A percentile compares a stretch with the other conserved stretches of the same genome.
phyloP scores from a whole-genome alignment of 78 protist species.

The Salpingoeca rosetta region DNA sequence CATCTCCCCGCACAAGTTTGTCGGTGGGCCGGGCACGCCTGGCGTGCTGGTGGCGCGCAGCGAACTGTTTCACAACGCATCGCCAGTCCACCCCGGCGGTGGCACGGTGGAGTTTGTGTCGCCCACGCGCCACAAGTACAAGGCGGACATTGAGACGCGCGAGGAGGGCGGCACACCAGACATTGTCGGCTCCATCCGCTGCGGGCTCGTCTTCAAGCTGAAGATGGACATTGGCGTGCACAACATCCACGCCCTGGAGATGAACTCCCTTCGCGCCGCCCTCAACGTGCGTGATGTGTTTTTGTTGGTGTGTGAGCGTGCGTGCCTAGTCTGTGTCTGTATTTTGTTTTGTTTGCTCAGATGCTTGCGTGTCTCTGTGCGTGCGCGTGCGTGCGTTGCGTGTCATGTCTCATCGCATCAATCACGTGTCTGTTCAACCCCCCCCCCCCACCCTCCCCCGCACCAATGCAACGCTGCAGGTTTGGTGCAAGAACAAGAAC shows the following conservation, averaged over 20 bases:
- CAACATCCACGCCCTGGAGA: neutral
- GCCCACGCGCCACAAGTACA: slow-evolving; percentile 31
- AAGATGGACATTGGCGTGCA: slow-evolving; percentile 1
- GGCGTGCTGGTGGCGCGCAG: slow-evolving; percentile 60
- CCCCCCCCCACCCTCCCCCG: no score
- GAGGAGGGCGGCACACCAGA: slow-evolving; percentile 89
- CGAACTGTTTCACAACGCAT: slow-evolving; percentile 17
- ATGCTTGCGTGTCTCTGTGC: no score
- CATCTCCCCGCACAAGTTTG: slow-evolving; percentile 79
- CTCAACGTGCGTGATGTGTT: no score
- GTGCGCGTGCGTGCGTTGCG: no score
- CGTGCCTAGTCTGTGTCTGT: no score
- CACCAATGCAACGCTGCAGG: no score
- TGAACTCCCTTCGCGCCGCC: neutral
- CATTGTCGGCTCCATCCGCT: slow-evolving; percentile 76
- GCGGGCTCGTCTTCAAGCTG: slow-evolving; percentile 58
- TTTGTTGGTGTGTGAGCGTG: no score
- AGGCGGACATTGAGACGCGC: slow-evolving; percentile 47
- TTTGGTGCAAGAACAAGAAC: no score
- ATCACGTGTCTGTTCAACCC: no score
- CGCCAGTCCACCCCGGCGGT: slow-evolving; percentile 54
- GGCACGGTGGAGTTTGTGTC: slow-evolving; percentile 75
- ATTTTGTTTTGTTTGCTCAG: no score
- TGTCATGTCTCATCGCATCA: no score
- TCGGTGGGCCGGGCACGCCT: slow-evolving; percentile 81